Evolutionary conservation across 306 rosid genomes (phyloP).

Genomic region (Calophaca sinica): DNA sequence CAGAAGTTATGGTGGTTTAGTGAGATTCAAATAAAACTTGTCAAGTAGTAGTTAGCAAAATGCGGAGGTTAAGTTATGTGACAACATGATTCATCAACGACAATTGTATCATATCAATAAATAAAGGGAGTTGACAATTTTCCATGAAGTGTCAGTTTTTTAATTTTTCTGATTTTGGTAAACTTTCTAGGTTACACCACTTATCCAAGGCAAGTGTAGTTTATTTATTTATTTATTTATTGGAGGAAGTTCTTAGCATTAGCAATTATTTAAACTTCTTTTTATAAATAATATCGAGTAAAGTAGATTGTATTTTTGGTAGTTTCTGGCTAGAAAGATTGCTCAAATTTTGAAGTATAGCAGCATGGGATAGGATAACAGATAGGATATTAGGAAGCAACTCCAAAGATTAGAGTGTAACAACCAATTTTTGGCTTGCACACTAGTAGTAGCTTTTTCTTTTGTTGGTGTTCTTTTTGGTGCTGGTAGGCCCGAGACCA

Average conservation of each 20-base stretch:
- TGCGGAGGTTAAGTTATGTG: constrained; percentile 46
- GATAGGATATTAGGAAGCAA: too few relatives aligned
- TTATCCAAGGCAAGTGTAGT: background rate
- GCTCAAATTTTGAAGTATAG: background rate
- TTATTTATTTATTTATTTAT: background rate
- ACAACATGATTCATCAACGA: constrained; percentile 49
- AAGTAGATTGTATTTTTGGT: too few relatives aligned
- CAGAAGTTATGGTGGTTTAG: constrained; percentile 28
- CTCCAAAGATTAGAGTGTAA: too few relatives aligned
- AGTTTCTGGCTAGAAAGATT: background rate
- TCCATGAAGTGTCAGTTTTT: constrained; percentile 26
- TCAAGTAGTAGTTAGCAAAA: constrained; percentile 44
- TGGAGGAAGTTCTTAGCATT: background rate
- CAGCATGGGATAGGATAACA: background rate
- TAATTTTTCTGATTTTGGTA: constrained; percentile 19
- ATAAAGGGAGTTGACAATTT: constrained; percentile 23
- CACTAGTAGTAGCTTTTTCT: too few relatives aligned
- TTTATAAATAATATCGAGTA: too few relatives aligned
- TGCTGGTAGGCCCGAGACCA: too few relatives aligned
- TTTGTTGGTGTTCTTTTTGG: background rate
- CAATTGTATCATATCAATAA: background rate
- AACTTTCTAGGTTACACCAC: background rate
- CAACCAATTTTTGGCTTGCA: too few relatives aligned
- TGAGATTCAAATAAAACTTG: constrained; percentile 27
- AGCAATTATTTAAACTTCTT: background rate